Evolutionary conservation across 169 alveolate genomes (phyloP).

Genomic region (Neospora caninum): DNA sequence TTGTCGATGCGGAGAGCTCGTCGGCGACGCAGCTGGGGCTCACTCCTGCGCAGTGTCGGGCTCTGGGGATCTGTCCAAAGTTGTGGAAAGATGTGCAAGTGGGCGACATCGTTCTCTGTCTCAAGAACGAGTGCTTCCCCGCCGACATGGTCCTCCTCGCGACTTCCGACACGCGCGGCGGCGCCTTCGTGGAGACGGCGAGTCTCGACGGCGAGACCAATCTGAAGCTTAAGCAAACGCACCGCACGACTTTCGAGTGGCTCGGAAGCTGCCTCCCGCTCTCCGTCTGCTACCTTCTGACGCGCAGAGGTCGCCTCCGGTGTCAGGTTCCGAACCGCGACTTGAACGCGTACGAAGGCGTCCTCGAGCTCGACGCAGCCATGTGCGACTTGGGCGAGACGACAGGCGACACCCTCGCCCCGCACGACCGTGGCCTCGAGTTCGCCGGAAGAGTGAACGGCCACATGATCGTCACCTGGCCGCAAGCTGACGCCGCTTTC

Average conservation of each 20-base stretch:
- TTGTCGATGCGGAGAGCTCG: background rate
- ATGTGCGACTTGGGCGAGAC: background rate
- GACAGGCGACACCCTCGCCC: background rate
- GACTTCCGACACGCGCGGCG: slow-evolving; percentile 87
- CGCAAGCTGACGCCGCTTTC: slow-evolving; percentile 38
- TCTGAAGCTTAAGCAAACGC: slow-evolving; percentile 87
- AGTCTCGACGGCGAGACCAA: slow-evolving; percentile 97
- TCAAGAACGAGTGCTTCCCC: slow-evolving; percentile 88
- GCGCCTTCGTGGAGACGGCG: slow-evolving; percentile 94
- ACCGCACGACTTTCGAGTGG: slow-evolving; percentile 8
- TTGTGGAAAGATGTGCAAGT: slow-evolving; percentile 86
- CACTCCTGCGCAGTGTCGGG: background rate
- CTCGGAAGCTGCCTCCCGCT: background rate
- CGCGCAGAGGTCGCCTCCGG: slow-evolving; percentile 61
- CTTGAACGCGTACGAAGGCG: slow-evolving; percentile 50
- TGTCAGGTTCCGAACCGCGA: slow-evolving; percentile 58
- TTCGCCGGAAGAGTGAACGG: slow-evolving; percentile 32
- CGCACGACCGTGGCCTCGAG: background rate
- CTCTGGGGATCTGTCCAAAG: background rate
- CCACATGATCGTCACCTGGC: background rate
- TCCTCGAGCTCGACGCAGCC: slow-evolving; percentile 23
- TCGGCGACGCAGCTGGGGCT: background rate
- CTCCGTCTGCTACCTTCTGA: slow-evolving; percentile 39
- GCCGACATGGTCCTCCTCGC: slow-evolving; percentile 94
- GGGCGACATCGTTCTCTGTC: slow-evolving; percentile 92